Evolutionary conservation across 2,329 filamentous ascomycete species (phyloP).

Genomic region (Chaetomium globosum): DNA sequence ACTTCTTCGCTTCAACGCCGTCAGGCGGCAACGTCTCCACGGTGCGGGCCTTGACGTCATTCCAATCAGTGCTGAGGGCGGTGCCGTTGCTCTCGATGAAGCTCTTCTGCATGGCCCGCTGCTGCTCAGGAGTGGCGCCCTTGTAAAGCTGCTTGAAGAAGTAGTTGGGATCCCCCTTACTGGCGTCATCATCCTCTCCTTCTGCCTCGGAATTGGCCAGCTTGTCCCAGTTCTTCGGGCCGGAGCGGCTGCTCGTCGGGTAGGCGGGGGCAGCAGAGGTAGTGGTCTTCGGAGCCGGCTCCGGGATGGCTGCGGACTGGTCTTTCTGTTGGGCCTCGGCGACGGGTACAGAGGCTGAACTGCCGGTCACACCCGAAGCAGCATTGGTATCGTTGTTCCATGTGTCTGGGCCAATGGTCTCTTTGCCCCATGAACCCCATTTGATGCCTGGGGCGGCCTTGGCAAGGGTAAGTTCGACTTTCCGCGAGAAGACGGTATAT

Average conservation of each 20-base stretch:
- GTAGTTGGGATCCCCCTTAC: constrained; percentile 65
- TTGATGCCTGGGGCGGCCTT: constrained; percentile 39
- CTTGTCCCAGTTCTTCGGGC: constrained; percentile 91
- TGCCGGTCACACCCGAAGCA: neutral
- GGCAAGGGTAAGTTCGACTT: constrained; percentile 42
- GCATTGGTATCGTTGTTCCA: neutral
- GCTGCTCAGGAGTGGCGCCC: constrained; percentile 73
- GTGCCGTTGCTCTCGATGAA: constrained; percentile 94
- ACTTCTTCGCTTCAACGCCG: constrained; percentile 76
- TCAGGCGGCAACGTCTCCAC: constrained; percentile 76
- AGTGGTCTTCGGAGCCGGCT: neutral
- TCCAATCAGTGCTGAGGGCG: constrained; percentile 88
- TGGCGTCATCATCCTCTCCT: constrained; percentile 59
- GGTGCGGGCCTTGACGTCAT: constrained; percentile 70
- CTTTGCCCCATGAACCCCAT: constrained; percentile 41
- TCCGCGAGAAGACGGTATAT: constrained; percentile 39
- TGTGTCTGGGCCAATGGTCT: constrained; percentile 28
- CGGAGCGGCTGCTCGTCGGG: constrained; percentile 81
- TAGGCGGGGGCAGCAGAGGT: constrained; percentile 60
- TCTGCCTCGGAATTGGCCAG: constrained; percentile 62
- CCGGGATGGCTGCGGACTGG: neutral
- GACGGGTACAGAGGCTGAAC: neutral
- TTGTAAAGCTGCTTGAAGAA: constrained; percentile 94
- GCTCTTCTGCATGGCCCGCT: constrained; percentile 96
- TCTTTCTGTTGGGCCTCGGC: neutral